phyloP scores from a whole-genome alignment of 2,329 filamentous ascomycete genomes.

The Aspergillus awamori region DNA sequence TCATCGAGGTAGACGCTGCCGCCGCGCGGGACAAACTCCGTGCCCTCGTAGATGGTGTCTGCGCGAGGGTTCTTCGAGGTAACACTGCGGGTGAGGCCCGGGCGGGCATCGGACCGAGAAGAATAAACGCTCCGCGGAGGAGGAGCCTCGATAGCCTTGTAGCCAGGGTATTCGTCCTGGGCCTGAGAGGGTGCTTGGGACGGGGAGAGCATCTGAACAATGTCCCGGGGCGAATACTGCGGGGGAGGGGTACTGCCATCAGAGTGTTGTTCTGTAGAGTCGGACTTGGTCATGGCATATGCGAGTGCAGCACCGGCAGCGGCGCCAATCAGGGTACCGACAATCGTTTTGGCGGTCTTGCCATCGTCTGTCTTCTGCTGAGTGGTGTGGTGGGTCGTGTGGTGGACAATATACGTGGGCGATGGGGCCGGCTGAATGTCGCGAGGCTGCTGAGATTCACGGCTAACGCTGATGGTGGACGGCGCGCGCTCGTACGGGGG shows the following conservation, averaged over 20 bases:
- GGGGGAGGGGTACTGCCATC: constrained; percentile 26
- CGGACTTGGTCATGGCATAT: constrained; percentile 71
- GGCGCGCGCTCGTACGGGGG: constrained; percentile 19
- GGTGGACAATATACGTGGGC: constrained; percentile 29
- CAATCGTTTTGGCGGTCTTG: constrained; percentile 60
- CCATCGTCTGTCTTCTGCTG: constrained; percentile 45
- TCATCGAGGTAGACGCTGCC: constrained; percentile 32
- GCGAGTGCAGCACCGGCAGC: constrained; percentile 76
- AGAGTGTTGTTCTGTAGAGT: constrained; percentile 37
- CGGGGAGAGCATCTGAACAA: constrained; percentile 27
- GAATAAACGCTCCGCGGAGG: constrained; percentile 33
- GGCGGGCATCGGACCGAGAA: constrained; percentile 33
- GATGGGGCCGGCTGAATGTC: constrained; percentile 26
- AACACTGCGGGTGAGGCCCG: constrained; percentile 37
- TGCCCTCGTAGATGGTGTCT: constrained; percentile 46
- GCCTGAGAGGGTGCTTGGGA: constrained; percentile 28
- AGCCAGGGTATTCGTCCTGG: constrained; percentile 27
- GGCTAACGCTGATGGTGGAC: constrained; percentile 21
- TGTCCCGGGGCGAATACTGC: constrained; percentile 30
- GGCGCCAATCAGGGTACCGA: constrained; percentile 77
- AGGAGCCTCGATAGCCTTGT: constrained; percentile 38
- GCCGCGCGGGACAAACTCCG: constrained; percentile 32
- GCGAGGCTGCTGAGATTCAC: constrained; percentile 25
- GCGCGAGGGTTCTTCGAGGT: constrained; percentile 46
- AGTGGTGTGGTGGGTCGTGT: constrained; percentile 28